Base-by-base conservation (phyloP, 1,284 basidiomycete genomes). In the Moesziomyces globuligerus region DNA sequence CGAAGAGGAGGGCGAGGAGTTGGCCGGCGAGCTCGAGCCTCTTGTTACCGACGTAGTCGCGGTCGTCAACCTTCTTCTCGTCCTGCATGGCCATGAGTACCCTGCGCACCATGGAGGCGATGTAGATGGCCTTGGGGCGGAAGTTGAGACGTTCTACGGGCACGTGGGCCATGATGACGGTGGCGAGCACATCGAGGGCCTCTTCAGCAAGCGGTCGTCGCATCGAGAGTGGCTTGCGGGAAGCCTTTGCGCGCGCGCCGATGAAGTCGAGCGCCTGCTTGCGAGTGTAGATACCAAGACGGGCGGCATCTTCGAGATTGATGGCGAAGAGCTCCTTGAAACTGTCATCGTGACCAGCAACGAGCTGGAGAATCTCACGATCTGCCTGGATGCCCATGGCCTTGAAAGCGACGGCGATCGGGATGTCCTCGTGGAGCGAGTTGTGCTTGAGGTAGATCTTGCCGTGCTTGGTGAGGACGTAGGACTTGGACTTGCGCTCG, bases 1-100 rank as follows among this genome's bases (percentile, higher is more conserved):
- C 96, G 72, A 99, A 99, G 1, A 99, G 4, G 3, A 98, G 86
- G 2, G 95, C 93, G 17, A 99, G 87, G 9, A 99, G 87, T 83
- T 98, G 97, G 36, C 96, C 96, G 44, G 97, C 97, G 21, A 99
- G 87, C 84, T 99, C 96, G 37, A 99, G 86, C 59, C 96, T 91
- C 85, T 99, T 99, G 85, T 99, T 99, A 40, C 96, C 96, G 68
- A 99, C 96, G 83, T 99, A 98, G 84, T 99, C 96, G 40, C 97
- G 88, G 83, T 99, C 96, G 79, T 99, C 96, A 10, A 98, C 93
- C 89, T 94, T 93, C 79, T 90, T 94, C 82, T 93, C 91, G 82
- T 99, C 93, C 53, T 93, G 88, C 89, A 98, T 93, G 25, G 93
- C 93, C 90, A 94, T 93, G 52, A 99, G 86, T 3, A 99, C 96